A percentile compares a stretch with the other conserved stretches of the same genome.
Conservation (phyloP, 2,329 filamentous ascomycete genomes). For the Cryphonectria carpinicola region DNA sequence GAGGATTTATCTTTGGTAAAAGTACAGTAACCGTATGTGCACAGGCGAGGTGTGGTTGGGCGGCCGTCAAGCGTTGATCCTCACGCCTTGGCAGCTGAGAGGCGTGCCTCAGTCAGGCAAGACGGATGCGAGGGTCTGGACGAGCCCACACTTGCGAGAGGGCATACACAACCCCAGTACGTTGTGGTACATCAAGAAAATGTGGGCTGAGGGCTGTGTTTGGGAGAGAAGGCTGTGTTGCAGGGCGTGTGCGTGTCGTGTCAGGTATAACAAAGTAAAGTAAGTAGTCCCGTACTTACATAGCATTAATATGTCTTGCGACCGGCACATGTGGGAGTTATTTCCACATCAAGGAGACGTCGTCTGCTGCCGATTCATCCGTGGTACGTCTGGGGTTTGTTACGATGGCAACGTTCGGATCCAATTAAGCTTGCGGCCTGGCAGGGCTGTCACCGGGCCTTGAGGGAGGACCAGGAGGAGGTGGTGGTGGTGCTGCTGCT, state of each 20-base stretch:
- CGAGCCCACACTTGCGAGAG: neutral
- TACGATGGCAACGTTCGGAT: neutral
- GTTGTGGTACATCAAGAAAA: no score
- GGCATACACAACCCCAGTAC: neutral
- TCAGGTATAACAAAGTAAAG: no score
- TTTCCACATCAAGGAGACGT: neutral
- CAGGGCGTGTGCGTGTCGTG: no score
- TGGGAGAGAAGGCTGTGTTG: no score
- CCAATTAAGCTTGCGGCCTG: neutral
- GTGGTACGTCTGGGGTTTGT: neutral
- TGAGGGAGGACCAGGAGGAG: no score
- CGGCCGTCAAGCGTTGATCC: neutral
- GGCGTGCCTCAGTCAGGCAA: neutral
- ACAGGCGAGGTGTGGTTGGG: neutral
- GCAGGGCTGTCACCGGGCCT: neutral
- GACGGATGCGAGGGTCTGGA: neutral
- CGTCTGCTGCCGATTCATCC: neutral
- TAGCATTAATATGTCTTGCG: no score
- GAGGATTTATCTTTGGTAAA: neutral
- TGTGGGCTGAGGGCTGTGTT: no score
- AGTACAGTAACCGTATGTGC: neutral
- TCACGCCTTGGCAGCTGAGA: neutral
- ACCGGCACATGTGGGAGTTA: no score
- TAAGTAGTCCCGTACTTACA: no score
- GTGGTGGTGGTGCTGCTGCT: no score